Percentiles rank a stretch among this genome's conserved stretches.
These are phyloP conservation scores for Spergularia azorica DNA, from an alignment of 179 eudicot species.

Conservation along the genomic window DNA sequence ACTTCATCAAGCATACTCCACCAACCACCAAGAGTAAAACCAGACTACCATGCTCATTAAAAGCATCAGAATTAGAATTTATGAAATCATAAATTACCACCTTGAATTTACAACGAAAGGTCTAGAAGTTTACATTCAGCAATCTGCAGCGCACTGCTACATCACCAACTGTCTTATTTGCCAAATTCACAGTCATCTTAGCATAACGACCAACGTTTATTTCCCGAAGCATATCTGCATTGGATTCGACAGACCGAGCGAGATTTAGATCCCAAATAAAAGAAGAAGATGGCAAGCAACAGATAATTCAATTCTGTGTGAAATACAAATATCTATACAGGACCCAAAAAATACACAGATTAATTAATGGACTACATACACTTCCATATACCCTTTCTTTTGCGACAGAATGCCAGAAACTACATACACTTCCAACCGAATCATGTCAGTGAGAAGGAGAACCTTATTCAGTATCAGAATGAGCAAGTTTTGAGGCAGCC, in stretches of 20 bases:
- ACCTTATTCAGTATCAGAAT: constrained; percentile 3
- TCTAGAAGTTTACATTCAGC: constrained; percentile 68
- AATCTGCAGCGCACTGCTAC: constrained; percentile 91
- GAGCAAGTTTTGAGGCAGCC: constrained; percentile 18
- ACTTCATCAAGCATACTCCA: background rate
- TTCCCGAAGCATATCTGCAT: constrained; percentile 68
- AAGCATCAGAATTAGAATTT: constrained; percentile 4
- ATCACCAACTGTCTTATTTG: constrained; percentile 89
- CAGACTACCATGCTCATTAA: background rate
- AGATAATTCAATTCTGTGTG: background rate
- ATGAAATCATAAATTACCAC: background rate
- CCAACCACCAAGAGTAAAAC: background rate
- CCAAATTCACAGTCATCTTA: constrained; percentile 72
- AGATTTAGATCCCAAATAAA: background rate
- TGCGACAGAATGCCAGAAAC: constrained; percentile 1
- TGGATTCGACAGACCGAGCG: constrained; percentile 8
- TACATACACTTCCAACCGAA: constrained; percentile 14
- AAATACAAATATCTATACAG: background rate
- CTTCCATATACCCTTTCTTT: background rate
- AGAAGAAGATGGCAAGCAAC: background rate
- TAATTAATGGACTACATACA: too few species aligned
- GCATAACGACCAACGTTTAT: constrained; percentile 62
- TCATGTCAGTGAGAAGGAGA: background rate
- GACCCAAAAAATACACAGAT: background rate
- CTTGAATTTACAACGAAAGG: background rate